These are phyloP conservation scores for Heritiera littoralis DNA, from an alignment of 345 rosid species.

Conservation along the genomic window DNA sequence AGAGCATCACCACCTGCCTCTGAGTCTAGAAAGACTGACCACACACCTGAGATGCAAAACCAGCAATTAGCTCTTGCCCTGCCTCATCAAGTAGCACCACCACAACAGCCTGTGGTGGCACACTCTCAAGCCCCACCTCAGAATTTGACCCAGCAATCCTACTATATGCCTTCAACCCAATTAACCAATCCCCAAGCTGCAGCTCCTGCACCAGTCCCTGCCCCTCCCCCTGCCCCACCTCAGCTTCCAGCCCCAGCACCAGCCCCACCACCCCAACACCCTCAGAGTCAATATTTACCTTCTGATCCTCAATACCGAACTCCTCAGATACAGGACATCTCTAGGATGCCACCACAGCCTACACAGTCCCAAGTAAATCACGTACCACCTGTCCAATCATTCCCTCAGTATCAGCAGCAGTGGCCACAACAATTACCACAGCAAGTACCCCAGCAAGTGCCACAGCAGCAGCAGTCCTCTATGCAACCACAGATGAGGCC, in stretches of 20 bases:
- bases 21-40: constrained; percentile 62
- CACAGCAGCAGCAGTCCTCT: constrained; percentile 42
- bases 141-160: constrained; percentile 63
- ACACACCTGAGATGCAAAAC: constrained; percentile 56
- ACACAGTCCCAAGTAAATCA: constrained; percentile 60
- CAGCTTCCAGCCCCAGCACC: constrained; percentile 39
- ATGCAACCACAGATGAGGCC: constrained; percentile 71
- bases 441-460: constrained; percentile 32
- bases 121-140: constrained; percentile 53
- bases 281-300: constrained; percentile 54
- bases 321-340: constrained; percentile 60
- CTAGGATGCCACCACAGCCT: constrained; percentile 61
- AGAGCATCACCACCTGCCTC: constrained; percentile 57
- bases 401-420: constrained; percentile 74
- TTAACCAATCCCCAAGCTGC: constrained; percentile 51
- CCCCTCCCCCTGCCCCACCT: neutral
- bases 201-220: constrained; percentile 23
- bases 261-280: constrained; percentile 43
- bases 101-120: constrained; percentile 55
- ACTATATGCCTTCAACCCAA: constrained; percentile 62
- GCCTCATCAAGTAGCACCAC: constrained; percentile 78
- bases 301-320: constrained; percentile 69
- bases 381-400: constrained; percentile 44
- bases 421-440: constrained; percentile 67
- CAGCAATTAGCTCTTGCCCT: constrained; percentile 92